A percentile compares a stretch with the other conserved stretches of the same genome.
phyloP scores from a whole-genome alignment of 257 asterid species.

The Solanum tarapatanum region DNA sequence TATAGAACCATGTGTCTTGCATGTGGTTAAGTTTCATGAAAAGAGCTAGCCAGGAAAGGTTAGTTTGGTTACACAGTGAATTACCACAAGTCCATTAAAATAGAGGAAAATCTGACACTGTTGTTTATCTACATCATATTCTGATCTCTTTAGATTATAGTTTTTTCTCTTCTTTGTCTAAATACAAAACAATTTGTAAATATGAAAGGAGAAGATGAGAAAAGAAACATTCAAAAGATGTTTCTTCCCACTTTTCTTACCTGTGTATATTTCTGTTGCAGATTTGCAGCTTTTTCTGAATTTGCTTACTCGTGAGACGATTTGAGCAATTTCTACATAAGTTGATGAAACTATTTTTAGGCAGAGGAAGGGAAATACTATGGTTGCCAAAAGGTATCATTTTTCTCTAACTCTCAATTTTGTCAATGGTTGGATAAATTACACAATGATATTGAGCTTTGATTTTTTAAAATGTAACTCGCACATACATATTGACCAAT shows the following conservation, averaged over 20 bases:
- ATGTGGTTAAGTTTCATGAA: neutral
- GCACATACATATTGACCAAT: neutral
- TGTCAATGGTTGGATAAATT: neutral
- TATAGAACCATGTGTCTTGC: neutral
- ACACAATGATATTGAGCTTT: neutral
- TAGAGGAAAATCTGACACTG: neutral
- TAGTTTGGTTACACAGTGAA: neutral
- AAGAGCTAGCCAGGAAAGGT: neutral
- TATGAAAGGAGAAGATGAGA: neutral
- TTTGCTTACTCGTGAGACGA: neutral
- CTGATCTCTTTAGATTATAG: neutral
- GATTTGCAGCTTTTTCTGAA: neutral
- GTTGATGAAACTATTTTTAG: neutral
- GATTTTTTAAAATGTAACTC: neutral
- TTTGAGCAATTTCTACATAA: neutral
- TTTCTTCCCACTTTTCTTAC: neutral
- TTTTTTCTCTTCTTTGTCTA: neutral
- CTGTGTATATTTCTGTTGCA: neutral
- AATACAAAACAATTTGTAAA: neutral
- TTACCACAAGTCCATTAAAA: neutral
- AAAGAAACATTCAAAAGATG: neutral
- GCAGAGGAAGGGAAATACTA: neutral
- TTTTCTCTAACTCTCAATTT: neutral
- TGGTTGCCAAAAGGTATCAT: neutral
- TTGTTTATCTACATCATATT: neutral